phyloP scores from a whole-genome alignment of 768 basidiomycete genomes.

The Suillus sp. region DNA sequence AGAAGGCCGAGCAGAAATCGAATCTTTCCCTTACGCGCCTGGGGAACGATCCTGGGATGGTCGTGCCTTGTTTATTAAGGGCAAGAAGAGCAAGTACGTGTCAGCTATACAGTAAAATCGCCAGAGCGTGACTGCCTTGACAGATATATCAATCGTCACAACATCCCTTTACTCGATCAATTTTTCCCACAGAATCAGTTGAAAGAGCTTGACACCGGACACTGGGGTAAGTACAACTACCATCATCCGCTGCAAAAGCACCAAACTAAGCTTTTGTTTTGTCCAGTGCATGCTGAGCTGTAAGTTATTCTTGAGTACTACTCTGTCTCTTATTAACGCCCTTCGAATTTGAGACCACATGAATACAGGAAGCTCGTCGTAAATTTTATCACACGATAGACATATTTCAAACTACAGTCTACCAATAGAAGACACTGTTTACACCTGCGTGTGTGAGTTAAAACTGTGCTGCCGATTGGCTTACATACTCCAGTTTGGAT shows the following conservation, averaged over 20 bases:
- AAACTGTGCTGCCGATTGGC: not conserved
- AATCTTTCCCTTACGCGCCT: constrained; percentile 73
- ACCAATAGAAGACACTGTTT: not conserved
- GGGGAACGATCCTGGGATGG: constrained; percentile 57
- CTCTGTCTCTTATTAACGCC: constrained; percentile 4
- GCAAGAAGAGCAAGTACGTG: constrained; percentile 69
- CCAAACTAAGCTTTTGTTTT: not conserved
- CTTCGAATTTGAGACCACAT: constrained; percentile 44
- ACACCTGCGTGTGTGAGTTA: not conserved
- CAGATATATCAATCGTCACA: constrained; percentile 76
- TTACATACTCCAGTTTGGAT: not conserved
- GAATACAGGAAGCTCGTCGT: constrained; percentile 51
- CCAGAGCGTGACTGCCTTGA: constrained; percentile 11
- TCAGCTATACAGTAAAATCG: not conserved
- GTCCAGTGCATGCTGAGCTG: constrained; percentile 79
- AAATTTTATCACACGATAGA: constrained; percentile 24
- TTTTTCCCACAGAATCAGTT: constrained; percentile 77
- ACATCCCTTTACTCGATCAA: constrained; percentile 56
- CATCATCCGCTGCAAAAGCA: not conserved
- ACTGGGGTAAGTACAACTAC: constrained; percentile 70
- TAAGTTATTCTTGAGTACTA: constrained; percentile 27
- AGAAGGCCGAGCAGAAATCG: constrained; percentile 64
- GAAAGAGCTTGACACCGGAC: constrained; percentile 70
- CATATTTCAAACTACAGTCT: not conserved
- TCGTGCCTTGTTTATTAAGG: constrained; percentile 74